Percentiles rank a stretch among this genome's conserved stretches.
Evolutionary conservation across 768 basidiomycete genomes (phyloP).

Genomic region (Fomitopsis pulvina): DNA sequence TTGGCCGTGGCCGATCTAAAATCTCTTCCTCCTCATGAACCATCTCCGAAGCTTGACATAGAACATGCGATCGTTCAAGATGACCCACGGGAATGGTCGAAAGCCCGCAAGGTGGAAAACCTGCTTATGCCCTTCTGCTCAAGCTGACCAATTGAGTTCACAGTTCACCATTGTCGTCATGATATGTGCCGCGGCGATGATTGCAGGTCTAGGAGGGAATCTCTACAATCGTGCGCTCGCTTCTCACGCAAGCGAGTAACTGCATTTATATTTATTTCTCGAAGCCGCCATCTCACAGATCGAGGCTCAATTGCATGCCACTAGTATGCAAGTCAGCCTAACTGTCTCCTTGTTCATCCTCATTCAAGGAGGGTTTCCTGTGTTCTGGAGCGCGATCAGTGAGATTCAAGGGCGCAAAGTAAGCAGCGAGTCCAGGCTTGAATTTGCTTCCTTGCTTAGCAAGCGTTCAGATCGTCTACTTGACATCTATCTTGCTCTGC

Average conservation of each 20-base stretch:
- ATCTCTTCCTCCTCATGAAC: background rate
- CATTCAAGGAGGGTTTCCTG: constrained; percentile 60
- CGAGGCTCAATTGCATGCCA: constrained; percentile 52
- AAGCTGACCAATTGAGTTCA: background rate
- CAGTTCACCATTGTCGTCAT: constrained; percentile 34
- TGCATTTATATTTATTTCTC: constrained; percentile 48
- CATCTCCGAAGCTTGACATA: constrained; percentile 14
- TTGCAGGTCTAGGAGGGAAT: constrained; percentile 49
- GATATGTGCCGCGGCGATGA: constrained; percentile 47
- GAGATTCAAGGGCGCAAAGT: constrained; percentile 77
- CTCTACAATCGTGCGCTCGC: constrained; percentile 68
- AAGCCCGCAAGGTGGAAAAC: constrained; percentile 16
- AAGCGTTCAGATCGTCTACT: constrained; percentile 40
- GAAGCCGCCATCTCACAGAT: constrained; percentile 55
- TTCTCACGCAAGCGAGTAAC: constrained; percentile 46
- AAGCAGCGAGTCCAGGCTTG: constrained; percentile 23
- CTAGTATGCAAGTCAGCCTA: constrained; percentile 55
- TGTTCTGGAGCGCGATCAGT: constrained; percentile 62
- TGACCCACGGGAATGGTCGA: constrained; percentile 22
- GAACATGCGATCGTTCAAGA: constrained; percentile 21
- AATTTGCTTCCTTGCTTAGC: constrained; percentile 32
- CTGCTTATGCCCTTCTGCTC: background rate
- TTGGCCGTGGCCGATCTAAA: background rate
- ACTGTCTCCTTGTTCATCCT: constrained; percentile 65
- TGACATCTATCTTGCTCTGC: constrained; percentile 45